Conservation (phyloP, 257 asterid genomes). For the Perilla frutescens region DNA sequence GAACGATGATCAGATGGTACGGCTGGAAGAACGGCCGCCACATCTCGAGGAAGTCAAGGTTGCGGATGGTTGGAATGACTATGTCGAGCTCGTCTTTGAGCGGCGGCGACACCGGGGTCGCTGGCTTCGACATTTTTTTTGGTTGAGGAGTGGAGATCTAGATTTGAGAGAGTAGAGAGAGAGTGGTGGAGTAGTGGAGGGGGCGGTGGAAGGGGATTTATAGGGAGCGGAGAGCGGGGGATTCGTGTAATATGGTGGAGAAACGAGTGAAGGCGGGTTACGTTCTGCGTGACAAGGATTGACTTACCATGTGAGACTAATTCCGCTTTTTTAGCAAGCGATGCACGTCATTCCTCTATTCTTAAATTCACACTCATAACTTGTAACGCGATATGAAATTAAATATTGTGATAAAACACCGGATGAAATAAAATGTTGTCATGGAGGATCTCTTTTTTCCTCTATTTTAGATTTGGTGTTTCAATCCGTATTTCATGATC, state of each 20-base stretch:
- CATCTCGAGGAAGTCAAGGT: conserved; percentile 56
- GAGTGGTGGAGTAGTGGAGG: conserved; percentile 30
- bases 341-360: too few relatives aligned
- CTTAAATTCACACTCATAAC: too few relatives aligned
- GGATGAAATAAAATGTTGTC: too few relatives aligned
- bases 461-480: too few relatives aligned
- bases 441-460: too few relatives aligned
- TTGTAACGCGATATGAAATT: too few relatives aligned
- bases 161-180: not conserved
- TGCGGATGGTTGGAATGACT: conserved; percentile 55
- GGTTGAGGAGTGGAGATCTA: not conserved
- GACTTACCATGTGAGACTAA: too few relatives aligned
- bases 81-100: conserved; percentile 54
- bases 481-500: too few relatives aligned
- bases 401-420: too few relatives aligned
- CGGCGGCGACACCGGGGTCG: conserved; percentile 49
- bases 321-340: too few relatives aligned
- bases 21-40: conserved; percentile 56
- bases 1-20: conserved; percentile 59
- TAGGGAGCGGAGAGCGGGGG: conserved; percentile 38
- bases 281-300: not conserved
- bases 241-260: conserved; percentile 37
- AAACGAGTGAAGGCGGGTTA: conserved; percentile 26
- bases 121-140: conserved; percentile 44
- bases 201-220: conserved; percentile 23